A percentile compares a stretch with the other conserved stretches of the same genome.
phyloP scores from a whole-genome alignment of 768 basidiomycete species.

The Rhizopogon rudus region DNA sequence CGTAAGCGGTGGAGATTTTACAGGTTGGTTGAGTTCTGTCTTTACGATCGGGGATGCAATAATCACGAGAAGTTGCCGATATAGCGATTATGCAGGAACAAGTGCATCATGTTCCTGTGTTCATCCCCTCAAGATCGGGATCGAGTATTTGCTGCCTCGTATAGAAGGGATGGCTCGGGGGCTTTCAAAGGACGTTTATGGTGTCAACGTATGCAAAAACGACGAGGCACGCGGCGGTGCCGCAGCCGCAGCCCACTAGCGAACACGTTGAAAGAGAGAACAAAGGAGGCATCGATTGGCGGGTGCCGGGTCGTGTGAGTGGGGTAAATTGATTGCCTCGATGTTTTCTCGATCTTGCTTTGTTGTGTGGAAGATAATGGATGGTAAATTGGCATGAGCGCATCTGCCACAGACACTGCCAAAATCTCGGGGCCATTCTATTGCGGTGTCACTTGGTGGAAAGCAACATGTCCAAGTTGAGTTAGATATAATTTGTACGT shows the following conservation, averaged over 20 bases:
- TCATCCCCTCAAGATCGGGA: not conserved
- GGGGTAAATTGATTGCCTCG: not conserved
- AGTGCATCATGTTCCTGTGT: not conserved
- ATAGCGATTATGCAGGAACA: slow-evolving; percentile 2
- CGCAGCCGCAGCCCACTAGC: slow-evolving; percentile 10
- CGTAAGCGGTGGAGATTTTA: not conserved
- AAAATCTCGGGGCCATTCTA: slow-evolving; percentile 21
- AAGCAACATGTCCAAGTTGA: slow-evolving; percentile 25
- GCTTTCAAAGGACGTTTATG: not conserved
- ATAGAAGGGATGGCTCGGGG: not conserved
- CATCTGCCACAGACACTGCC: slow-evolving; percentile 22
- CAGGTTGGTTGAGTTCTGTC: slow-evolving; percentile 5
- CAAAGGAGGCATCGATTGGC: slow-evolving; percentile 8
- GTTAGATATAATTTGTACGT: slow-evolving; percentile 27
- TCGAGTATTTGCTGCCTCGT: not conserved
- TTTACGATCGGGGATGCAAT: slow-evolving; percentile 4
- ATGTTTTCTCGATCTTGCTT: not conserved
- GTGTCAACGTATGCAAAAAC: slow-evolving; percentile 12
- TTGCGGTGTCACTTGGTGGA: slow-evolving; percentile 25
- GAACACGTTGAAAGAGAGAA: slow-evolving; percentile 14
- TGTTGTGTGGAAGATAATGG: not conserved
- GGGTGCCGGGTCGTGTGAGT: slow-evolving; percentile 7
- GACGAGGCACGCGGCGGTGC: slow-evolving; percentile 23
- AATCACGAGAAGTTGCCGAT: slow-evolving; percentile 4
- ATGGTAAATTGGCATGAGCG: not conserved